phyloP scores from a whole-genome alignment of 2,329 filamentous ascomycete species.

The Diaporthe caulivora region DNA sequence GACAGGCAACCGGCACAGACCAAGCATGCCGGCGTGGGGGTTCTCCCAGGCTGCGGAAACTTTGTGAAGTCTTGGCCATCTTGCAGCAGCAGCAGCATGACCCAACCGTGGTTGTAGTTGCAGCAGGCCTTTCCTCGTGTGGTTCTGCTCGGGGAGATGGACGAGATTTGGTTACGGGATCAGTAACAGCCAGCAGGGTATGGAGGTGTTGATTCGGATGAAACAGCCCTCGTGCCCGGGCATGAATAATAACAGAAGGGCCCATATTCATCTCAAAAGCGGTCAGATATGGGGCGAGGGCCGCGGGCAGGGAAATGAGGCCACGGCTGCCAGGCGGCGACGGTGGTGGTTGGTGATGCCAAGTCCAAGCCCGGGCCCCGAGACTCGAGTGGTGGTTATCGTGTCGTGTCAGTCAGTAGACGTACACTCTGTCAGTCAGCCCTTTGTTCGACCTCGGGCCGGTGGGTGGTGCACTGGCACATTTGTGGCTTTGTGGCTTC shows the following conservation, averaged over 20 bases:
- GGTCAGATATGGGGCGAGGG: conserved; percentile 4
- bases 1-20: not conserved
- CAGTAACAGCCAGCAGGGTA: conserved; percentile 11
- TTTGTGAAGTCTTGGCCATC: conserved; percentile 12
- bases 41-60: conserved; percentile 5
- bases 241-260: conserved; percentile 27
- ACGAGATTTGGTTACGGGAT: conserved; percentile 24
- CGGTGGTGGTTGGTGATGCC: not conserved
- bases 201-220: conserved; percentile 24
- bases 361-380: not conserved
- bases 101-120: not conserved
- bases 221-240: conserved; percentile 22
- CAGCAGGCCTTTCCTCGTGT: not conserved
- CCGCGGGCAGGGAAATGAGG: conserved; percentile 12
- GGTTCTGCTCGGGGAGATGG: not conserved
- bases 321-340: not conserved
- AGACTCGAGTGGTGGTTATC: conserved; percentile 1
- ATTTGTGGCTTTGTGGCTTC: not conserved
- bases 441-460: conserved; percentile 10
- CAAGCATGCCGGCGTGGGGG: conserved; percentile 8
- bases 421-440: not conserved
- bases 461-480: conserved; percentile 1
- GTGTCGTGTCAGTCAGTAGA: not conserved
- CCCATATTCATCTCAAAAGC: conserved; percentile 19
- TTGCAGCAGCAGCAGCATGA: not conserved